Conservation (phyloP, 805 yeast species). For the Wickerhamomyces bovis region DNA sequence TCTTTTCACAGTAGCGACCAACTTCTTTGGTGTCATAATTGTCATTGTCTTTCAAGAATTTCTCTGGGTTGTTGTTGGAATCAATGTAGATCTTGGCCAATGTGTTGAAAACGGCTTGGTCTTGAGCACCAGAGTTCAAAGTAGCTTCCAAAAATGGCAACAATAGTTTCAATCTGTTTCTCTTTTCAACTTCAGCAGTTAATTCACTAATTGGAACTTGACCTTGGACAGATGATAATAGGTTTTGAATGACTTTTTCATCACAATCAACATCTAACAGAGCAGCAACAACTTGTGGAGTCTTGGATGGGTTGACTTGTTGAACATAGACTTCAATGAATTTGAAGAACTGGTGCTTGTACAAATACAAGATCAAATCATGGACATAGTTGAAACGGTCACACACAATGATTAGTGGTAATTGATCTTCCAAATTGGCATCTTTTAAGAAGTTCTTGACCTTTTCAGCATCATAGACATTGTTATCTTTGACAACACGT, state of each 20-base stretch:
- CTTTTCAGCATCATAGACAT: conserved; percentile 92
- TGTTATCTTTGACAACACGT: conserved; percentile 90
- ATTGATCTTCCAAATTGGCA: conserved; percentile 87
- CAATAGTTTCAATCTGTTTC: conserved; percentile 87
- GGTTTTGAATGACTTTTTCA: conserved; percentile 73
- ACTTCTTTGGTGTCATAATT: conserved; percentile 90
- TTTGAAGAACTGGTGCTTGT: conserved; percentile 93
- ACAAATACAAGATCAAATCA: conserved; percentile 86
- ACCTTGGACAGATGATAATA: conserved; percentile 82
- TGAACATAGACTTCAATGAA: conserved; percentile 97
- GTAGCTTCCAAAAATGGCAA: conserved; percentile 91
- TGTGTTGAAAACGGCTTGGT: conserved; percentile 88
- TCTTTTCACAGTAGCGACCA: conserved; percentile 97
- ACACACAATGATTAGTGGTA: conserved; percentile 94
- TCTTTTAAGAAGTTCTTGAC: conserved; percentile 97
- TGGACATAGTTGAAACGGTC: conserved; percentile 89
- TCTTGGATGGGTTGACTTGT: conserved; percentile 91
- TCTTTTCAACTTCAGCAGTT: conserved; percentile 91
- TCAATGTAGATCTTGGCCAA: conserved; percentile 97
- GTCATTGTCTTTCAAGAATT: conserved; percentile 86
- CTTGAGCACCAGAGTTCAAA: conserved; percentile 76
- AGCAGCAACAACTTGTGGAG: conserved; percentile 96
- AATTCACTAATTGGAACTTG: conserved; percentile 89
- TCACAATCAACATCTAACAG: conserved; percentile 96
- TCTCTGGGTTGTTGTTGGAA: conserved; percentile 95